phyloP scores from a whole-genome alignment of 306 rosid genomes.

The Casuarina glauca region DNA sequence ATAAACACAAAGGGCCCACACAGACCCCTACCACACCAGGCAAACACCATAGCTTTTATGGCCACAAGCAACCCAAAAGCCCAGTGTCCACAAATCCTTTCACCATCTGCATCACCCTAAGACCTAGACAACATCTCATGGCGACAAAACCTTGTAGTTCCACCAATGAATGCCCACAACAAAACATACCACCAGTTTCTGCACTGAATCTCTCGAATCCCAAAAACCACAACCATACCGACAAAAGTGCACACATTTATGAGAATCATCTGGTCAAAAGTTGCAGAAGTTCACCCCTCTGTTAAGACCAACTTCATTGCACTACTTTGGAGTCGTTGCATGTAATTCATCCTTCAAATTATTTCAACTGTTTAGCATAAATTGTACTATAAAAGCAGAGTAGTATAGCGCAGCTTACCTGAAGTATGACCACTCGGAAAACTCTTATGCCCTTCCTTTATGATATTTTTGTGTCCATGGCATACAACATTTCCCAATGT shows the following conservation, averaged over 20 bases:
- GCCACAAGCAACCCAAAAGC: neutral
- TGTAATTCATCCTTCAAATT: neutral
- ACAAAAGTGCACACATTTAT: neutral
- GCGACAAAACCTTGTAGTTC: neutral
- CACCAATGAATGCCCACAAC: neutral
- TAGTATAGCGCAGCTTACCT: constrained; percentile 42
- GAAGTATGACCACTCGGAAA: constrained; percentile 96
- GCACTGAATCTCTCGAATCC: neutral
- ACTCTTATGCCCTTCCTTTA: constrained; percentile 92
- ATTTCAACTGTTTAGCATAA: neutral
- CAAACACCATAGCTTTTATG: neutral
- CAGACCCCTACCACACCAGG: neutral
- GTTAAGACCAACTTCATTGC: neutral
- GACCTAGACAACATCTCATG: neutral
- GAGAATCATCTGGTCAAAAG: neutral
- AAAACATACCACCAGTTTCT: neutral
- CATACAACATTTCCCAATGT: constrained; percentile 72
- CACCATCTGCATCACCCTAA: neutral
- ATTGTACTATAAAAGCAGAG: neutral
- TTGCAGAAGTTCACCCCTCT: neutral
- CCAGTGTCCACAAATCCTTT: neutral
- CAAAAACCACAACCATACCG: neutral
- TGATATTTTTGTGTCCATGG: constrained; percentile 57
- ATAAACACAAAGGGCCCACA: neutral
- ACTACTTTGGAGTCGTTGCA: neutral